Base-by-base conservation (phyloP, 2,329 filamentous ascomycete genomes). In the Neurospora sp. region DNA sequence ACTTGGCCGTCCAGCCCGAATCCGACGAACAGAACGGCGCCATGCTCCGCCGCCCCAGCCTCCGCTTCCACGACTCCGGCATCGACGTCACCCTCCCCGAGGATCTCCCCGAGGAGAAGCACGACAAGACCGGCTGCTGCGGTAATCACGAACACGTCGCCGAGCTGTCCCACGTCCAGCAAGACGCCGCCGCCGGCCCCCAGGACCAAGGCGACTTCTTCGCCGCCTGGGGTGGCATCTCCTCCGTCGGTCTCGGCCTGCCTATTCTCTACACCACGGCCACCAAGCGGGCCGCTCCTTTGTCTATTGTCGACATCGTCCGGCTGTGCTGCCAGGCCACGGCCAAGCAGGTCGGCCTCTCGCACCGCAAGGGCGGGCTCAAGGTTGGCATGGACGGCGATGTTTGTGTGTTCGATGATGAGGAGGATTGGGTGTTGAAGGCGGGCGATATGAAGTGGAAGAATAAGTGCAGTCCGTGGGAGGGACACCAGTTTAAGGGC, bases 171-270 rank as follows among this genome's bases (percentile, higher is more conserved):
- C 36, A 68, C 8, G 66, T 71, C 19, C 68, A 67, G 6, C 68
- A 71, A 68, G 76, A 74, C 65, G 72, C 75, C 40, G 66, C 75
- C 8, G 70, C 75, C 11, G 72, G 52, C 3, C 67, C 2, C 70
- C 67, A 71, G 79, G 79, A 71, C 75, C 80, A 78, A 76, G 96
- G 96, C 43, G 92, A 98, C 81, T 98, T 99, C 85, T 96, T 98
- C 81, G 89, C 91, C 4, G 94, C 94, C 0, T 99, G 96, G 96
- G 96, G 96, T 69, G 96, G 96, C 15, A 97, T 99, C 77, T 95
- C 92, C 4, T 96, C 92, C 4, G 95, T 99, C 19, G 96, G 96
- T 0, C 87, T 99, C 1, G 96, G 96, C 0, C 85, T 99, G 4
- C 92, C 93, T 4, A 97, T 99, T 73, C 85, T 99, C 6, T 91